Base-by-base conservation (phyloP, 352 stramenopile species). In the Thalassiosira hispida region DNA sequence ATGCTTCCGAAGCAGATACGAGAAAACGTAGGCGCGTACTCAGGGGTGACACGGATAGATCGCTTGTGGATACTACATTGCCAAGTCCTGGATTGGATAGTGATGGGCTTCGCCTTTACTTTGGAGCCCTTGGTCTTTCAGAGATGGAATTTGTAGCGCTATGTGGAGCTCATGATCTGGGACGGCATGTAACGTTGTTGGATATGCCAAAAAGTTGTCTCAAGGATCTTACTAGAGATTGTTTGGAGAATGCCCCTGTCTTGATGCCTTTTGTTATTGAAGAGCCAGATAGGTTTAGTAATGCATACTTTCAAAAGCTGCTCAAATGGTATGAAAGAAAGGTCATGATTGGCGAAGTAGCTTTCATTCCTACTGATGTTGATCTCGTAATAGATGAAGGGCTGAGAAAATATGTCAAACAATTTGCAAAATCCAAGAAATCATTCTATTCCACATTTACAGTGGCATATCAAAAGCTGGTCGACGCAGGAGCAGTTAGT, bases 321-420 rank as follows among this genome's bases (percentile, higher is more conserved):
- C 42, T 92, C 1, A 57, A 69, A 69, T 92, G 86, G 84, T 81
- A 90, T 65, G 51, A 76, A 18, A 71, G 74, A 42, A 52, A 83
- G n/a, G 44, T 91, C 7, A 18, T 79, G 25, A 18, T 84, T 7
- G 86, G 83, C 42, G 73, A 87, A 31, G 86, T 85, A 0, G 72
- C 71, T 0, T 89, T 90, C 52, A 90, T 91, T 44, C 83, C 83
- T 11, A 90, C 83, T 8, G 83, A 89, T 74, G 80, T 90, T 12
- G 76, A 70, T n/a, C 49, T 88, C 59, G 80, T 88, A 16, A 77
- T 88, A 1, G 83, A 90, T 66, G 14, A 57, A 35, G 83, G 71
- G 14, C 60, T 90, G 27, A 60, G 61, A 53, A 44, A 38, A 53
- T 57, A 83, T 72, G 83, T 90, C 2, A n/a, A 67, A 25, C 16